phyloP scores from a whole-genome alignment of 768 basidiomycete species.

The Suillus paluster region DNA sequence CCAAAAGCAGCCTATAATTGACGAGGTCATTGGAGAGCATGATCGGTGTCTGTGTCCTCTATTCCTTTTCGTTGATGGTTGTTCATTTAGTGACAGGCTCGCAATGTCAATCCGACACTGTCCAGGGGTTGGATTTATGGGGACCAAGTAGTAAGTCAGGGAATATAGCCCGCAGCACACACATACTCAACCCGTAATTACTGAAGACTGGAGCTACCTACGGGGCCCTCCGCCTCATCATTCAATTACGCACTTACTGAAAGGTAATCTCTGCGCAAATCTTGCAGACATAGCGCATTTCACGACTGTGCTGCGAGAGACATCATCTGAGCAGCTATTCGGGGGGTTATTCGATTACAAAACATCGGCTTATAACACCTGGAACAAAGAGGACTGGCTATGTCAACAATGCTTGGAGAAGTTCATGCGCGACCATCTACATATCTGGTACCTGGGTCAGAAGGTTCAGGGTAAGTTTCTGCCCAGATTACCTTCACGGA shows the following conservation, averaged over 20 bases:
- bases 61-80: neutral
- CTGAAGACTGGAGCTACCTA: conserved; percentile 24
- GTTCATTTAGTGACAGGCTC: conserved; percentile 14
- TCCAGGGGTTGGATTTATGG: conserved; percentile 22
- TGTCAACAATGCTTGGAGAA: conserved; percentile 33
- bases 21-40: conserved; percentile 16
- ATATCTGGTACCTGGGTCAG: conserved; percentile 30
- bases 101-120: conserved; percentile 17
- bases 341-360: conserved; percentile 22
- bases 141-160: conserved; percentile 32
- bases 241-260: conserved; percentile 11
- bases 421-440: conserved; percentile 30
- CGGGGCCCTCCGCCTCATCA: conserved; percentile 6
- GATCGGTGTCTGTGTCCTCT: conserved; percentile 25
- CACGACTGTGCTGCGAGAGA: conserved; percentile 9
- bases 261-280: conserved; percentile 8
- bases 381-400: conserved; percentile 36
- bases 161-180: neutral
- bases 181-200: neutral
- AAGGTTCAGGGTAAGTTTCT: conserved; percentile 24
- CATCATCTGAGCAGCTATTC: conserved; percentile 17
- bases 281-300: conserved; percentile 12
- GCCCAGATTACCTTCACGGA: neutral
- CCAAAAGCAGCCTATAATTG: conserved; percentile 22
- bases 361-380: conserved; percentile 24